These are phyloP conservation scores for Suillus tomentosus DNA, from an alignment of 768 basidiomycete species.

Conservation along the genomic window DNA sequence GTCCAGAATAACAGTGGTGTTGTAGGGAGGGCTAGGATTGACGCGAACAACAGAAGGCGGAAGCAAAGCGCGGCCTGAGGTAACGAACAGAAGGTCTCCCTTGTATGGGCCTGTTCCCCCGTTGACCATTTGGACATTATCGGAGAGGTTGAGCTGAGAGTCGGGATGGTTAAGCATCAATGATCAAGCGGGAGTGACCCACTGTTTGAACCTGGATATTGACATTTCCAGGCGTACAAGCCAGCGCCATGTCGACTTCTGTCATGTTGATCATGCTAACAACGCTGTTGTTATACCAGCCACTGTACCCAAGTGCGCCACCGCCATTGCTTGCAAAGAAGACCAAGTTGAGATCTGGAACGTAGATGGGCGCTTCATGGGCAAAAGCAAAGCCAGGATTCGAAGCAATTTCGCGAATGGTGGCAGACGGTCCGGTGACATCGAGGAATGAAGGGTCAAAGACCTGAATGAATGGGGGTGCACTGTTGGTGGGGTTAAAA, in stretches of 20 bases:
- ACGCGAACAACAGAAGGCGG: constrained; percentile 68
- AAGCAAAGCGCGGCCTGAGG: constrained; percentile 62
- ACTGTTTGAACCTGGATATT: constrained; percentile 52
- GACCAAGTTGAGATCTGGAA: constrained; percentile 66
- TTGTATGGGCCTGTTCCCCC: constrained; percentile 66
- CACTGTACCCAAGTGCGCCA: constrained; percentile 62
- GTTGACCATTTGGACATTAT: constrained; percentile 69
- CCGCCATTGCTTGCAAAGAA: constrained; percentile 75
- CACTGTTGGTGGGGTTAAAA: constrained; percentile 63
- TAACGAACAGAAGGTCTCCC: constrained; percentile 59
- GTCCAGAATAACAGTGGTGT: constrained; percentile 69
- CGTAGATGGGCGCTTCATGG: constrained; percentile 77
- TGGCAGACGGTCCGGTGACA: constrained; percentile 59
- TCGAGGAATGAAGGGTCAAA: constrained; percentile 56
- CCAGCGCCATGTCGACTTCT: constrained; percentile 51
- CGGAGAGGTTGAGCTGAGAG: constrained; percentile 56
- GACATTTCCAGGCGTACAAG: constrained; percentile 37
- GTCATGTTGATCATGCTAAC: constrained; percentile 63
- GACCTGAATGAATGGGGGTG: constrained; percentile 61
- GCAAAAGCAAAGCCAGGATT: constrained; percentile 69
- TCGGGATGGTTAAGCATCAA: constrained; percentile 15
- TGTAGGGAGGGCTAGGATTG: constrained; percentile 63
- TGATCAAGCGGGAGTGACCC: constrained; percentile 13
- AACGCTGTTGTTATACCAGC: constrained; percentile 62
- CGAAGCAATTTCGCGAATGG: constrained; percentile 59